Percentiles rank a stretch among this genome's conserved stretches.
Conservation (phyloP, 164 flowering plant species). For the Stephania japonica region DNA sequence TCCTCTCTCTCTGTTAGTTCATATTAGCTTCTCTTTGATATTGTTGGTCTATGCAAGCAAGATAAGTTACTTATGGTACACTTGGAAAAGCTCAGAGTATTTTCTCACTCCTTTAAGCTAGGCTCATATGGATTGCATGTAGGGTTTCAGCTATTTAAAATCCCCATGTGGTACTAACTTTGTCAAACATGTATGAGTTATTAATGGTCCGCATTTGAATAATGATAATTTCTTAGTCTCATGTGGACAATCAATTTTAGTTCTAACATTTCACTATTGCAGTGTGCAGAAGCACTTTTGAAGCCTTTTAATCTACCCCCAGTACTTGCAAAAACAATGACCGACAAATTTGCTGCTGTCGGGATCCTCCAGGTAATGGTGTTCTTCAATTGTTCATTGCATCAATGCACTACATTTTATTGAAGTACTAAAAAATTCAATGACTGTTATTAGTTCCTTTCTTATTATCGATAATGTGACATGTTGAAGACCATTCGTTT, state of each 20-base stretch:
- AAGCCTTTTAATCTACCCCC: constrained; percentile 42
- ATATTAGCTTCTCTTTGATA: neutral
- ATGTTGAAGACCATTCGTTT: neutral
- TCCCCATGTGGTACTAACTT: neutral
- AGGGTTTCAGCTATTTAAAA: neutral
- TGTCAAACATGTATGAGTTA: neutral
- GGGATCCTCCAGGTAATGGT: constrained; percentile 78
- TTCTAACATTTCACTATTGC: constrained; percentile 12
- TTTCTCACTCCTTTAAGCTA: neutral
- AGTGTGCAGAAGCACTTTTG: constrained; percentile 57
- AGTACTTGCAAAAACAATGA: constrained; percentile 41
- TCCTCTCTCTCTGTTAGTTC: neutral
- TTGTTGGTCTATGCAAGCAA: neutral
- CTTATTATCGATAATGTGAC: neutral
- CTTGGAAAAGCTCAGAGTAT: neutral
- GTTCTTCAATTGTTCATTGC: neutral
- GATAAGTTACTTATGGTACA: neutral
- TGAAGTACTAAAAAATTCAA: neutral
- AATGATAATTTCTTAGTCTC: neutral
- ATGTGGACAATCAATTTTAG: neutral
- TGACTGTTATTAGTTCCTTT: neutral
- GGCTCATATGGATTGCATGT: neutral
- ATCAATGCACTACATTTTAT: neutral
- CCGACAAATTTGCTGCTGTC: constrained; percentile 94
- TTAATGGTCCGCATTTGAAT: neutral